These are phyloP conservation scores for Lichtheimia corymbifera DNA, from an alignment of 371 early-diverging fungal genomes.

Conservation along the genomic window DNA sequence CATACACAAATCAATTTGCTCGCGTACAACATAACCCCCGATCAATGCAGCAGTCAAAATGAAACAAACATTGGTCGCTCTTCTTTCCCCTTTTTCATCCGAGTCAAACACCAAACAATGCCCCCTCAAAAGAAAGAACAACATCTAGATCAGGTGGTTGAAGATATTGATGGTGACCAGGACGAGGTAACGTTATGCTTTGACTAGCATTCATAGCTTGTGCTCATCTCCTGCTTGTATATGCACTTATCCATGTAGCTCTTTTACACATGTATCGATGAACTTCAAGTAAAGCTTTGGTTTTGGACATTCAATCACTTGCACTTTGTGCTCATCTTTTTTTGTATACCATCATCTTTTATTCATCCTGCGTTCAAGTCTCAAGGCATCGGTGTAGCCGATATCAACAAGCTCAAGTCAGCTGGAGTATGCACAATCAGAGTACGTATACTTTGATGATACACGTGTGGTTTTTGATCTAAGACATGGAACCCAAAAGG, in stretches of 20 bases:
- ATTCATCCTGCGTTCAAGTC: conserved; percentile 2
- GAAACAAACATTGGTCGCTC: not conserved
- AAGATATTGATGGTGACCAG: conserved; percentile 3
- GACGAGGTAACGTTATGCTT: not conserved
- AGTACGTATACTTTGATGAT: conserved; percentile 3
- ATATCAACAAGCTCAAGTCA: conserved; percentile 81
- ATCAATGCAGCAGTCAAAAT: no score
- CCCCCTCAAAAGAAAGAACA: conserved; percentile 4
- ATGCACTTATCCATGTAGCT: conserved; percentile 13
- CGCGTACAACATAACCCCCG: no score
- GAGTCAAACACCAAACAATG: not conserved
- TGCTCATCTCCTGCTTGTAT: no score
- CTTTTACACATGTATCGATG: conserved; percentile 54
- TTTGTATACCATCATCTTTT: no score
- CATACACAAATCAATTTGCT: no score
- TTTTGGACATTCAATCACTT: not conserved
- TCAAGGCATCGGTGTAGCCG: conserved; percentile 78
- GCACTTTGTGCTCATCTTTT: no score
- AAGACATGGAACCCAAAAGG: conserved; percentile 41
- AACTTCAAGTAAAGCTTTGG: conserved; percentile 29
- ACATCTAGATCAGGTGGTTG: conserved; percentile 9
- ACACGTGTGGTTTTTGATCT: not conserved
- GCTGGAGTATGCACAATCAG: conserved; percentile 81
- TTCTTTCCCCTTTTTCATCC: not conserved
- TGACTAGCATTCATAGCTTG: no score